Evolutionary conservation across 1,284 basidiomycete species (phyloP).

Genomic region (Ustanciosporium gigantosporum): DNA sequence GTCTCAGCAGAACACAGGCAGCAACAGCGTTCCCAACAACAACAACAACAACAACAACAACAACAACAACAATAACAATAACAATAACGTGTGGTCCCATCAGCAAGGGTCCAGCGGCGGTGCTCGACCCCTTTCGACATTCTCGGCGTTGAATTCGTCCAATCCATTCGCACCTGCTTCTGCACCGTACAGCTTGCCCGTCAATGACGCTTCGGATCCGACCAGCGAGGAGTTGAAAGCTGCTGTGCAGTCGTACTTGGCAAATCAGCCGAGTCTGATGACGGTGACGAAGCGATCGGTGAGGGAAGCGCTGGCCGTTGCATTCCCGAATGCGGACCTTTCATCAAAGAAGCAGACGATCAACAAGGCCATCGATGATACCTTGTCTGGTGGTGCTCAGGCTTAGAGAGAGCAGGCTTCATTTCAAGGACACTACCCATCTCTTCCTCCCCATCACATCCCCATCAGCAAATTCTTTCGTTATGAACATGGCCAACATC

Average conservation of each 20-base stretch:
- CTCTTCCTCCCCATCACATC: neutral
- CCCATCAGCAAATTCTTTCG: no score
- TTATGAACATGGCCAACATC: no score
- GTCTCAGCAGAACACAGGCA: slow-evolving; percentile 43
- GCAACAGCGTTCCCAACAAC: no score
- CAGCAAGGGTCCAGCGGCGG: slow-evolving; percentile 1
- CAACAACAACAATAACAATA: slow-evolving; percentile 14
- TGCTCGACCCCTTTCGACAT: slow-evolving; percentile 24
- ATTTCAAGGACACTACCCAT: neutral
- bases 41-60: slow-evolving; percentile 1
- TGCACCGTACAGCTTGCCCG: slow-evolving; percentile 9
- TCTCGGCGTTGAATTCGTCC: slow-evolving; percentile 20
- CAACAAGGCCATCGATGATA: slow-evolving; percentile 57
- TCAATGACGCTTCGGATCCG: slow-evolving; percentile 38
- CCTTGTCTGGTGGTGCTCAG: slow-evolving; percentile 47
- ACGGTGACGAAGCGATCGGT: slow-evolving; percentile 58
- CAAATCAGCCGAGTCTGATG: slow-evolving; percentile 57
- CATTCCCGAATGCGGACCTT: slow-evolving; percentile 58
- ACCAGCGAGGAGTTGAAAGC: slow-evolving; percentile 51
- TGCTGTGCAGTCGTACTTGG: slow-evolving; percentile 51
- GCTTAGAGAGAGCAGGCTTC: no score
- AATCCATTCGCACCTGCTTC: slow-evolving; percentile 42
- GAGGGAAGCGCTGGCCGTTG: slow-evolving; percentile 49
- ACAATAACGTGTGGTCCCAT: slow-evolving; percentile 32
- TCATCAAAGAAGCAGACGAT: slow-evolving; percentile 44